These are phyloP conservation scores for Megacollybia marginata DNA, from an alignment of 768 basidiomycete genomes.

Conservation along the genomic window DNA sequence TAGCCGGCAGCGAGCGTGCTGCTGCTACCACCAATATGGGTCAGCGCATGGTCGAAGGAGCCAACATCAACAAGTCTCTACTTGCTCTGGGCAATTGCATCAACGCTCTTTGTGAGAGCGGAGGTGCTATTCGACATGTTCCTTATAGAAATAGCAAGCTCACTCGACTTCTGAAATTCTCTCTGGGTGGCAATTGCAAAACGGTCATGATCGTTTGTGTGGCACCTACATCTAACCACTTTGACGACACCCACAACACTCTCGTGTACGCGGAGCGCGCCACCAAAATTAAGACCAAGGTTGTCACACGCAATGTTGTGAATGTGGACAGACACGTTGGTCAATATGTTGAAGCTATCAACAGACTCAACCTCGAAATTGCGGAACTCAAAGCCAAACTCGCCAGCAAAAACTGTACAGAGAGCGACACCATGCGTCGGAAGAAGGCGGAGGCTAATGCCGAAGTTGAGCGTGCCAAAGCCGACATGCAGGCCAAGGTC, in stretches of 20 bases:
- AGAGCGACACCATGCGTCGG: slow-evolving; percentile 57
- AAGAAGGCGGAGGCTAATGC: slow-evolving; percentile 62
- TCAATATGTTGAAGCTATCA: slow-evolving; percentile 92
- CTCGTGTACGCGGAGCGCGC: slow-evolving; percentile 96
- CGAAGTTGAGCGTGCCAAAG: slow-evolving; percentile 69
- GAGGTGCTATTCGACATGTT: slow-evolving; percentile 80
- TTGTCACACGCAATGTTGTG: slow-evolving; percentile 90
- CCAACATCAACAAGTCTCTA: slow-evolving; percentile 98
- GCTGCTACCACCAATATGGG: slow-evolving; percentile 97
- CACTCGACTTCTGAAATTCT: slow-evolving; percentile 94
- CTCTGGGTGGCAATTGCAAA: slow-evolving; percentile 97
- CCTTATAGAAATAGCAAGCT: slow-evolving; percentile 99
- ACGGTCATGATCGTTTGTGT: slow-evolving; percentile 99
- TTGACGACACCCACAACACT: slow-evolving; percentile 98
- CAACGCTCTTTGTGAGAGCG: slow-evolving; percentile 94
- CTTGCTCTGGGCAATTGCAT: slow-evolving; percentile 97
- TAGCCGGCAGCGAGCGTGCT: slow-evolving; percentile 95
- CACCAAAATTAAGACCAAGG: slow-evolving; percentile 97
- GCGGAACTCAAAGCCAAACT: slow-evolving; percentile 82
- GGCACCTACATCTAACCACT: slow-evolving; percentile 90
- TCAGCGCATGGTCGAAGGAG: slow-evolving; percentile 95
- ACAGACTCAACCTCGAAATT: slow-evolving; percentile 78
- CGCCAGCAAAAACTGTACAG: slow-evolving; percentile 57
- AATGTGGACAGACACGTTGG: slow-evolving; percentile 94
- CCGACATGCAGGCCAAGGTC: slow-evolving; percentile 63